Conservation (phyloP, 2,329 filamentous ascomycete genomes). For the Cladosporium halotolerans region DNA sequence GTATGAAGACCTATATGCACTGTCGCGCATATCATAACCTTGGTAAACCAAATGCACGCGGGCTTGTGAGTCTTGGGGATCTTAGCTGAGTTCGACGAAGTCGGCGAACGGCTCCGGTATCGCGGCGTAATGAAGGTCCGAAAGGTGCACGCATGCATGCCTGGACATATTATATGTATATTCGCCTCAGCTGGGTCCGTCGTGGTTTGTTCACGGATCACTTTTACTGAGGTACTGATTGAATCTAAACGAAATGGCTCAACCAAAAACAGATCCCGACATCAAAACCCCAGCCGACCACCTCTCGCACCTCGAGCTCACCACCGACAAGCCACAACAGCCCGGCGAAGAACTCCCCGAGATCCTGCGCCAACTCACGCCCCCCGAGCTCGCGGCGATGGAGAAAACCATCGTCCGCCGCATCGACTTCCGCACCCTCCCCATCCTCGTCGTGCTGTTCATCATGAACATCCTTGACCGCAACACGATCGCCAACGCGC, state of each 20-base stretch:
- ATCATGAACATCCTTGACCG: conserved; percentile 25
- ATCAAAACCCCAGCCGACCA: not conserved
- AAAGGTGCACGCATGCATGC: too few species aligned
- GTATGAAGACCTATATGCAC: not conserved
- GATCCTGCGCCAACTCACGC: conserved; percentile 1
- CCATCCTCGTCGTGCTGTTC: conserved; percentile 1
- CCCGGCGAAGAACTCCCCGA: not conserved
- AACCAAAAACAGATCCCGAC: not conserved
- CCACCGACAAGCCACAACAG: not conserved
- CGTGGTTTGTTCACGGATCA: too few species aligned
- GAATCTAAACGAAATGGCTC: not conserved
- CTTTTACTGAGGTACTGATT: too few species aligned
- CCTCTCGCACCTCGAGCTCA: not conserved
- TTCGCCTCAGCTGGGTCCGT: too few species aligned
- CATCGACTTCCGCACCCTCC: not conserved
- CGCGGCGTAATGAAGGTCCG: too few species aligned
- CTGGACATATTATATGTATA: too few species aligned
- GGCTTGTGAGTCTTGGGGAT: not conserved
- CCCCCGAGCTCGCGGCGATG: too few species aligned
- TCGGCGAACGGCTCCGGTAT: too few species aligned
- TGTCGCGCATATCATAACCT: too few species aligned
- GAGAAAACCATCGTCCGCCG: conserved; percentile 1
- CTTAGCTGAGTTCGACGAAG: not conserved
- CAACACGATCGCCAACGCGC: conserved; percentile 4
- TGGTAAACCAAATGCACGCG: not conserved